These are phyloP conservation scores for Sugiyamaella valdiviana DNA, from an alignment of 805 yeast species.

Conservation along the genomic window DNA sequence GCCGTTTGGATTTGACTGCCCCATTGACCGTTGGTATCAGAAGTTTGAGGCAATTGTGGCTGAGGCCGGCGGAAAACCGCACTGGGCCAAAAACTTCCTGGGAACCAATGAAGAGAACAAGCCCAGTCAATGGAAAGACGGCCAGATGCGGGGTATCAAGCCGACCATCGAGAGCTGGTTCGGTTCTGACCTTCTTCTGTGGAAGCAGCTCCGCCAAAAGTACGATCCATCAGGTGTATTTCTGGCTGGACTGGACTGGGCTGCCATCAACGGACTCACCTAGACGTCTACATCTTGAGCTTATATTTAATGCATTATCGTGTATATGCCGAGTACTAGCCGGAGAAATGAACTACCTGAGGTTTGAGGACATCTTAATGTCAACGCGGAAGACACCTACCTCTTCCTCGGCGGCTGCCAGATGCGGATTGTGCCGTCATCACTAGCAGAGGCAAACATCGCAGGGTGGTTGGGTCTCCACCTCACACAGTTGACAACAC, in stretches of 20 bases:
- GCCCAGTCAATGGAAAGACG: slow-evolving; percentile 36
- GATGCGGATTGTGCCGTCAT: slow-evolving; percentile 63
- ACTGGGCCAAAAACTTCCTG: slow-evolving; percentile 95
- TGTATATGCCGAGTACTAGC: background rate
- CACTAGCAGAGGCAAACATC: slow-evolving; percentile 80
- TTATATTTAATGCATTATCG: background rate
- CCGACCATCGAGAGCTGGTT: slow-evolving; percentile 69
- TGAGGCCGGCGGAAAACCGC: slow-evolving; percentile 87
- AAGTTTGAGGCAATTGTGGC: slow-evolving; percentile 74
- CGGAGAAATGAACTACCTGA: too few species aligned
- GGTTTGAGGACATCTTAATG: too few species aligned
- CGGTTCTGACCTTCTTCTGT: slow-evolving; percentile 59
- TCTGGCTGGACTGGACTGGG: slow-evolving; percentile 74
- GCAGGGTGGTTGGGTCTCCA: slow-evolving; percentile 51
- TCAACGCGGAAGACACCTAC: background rate
- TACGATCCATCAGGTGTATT: slow-evolving; percentile 82
- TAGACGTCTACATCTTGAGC: background rate
- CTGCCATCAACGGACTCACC: slow-evolving; percentile 59
- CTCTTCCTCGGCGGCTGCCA: slow-evolving; percentile 21
- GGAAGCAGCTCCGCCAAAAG: slow-evolving; percentile 55
- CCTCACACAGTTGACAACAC: slow-evolving; percentile 69
- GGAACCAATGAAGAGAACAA: slow-evolving; percentile 47
- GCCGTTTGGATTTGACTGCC: slow-evolving; percentile 76
- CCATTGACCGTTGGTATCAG: slow-evolving; percentile 68
- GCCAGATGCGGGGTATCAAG: slow-evolving; percentile 76